Evolutionary conservation across 768 basidiomycete species (phyloP), one percentile per base, ranked within the genome.

Genomic region (Tricholoma terreum): DNA sequence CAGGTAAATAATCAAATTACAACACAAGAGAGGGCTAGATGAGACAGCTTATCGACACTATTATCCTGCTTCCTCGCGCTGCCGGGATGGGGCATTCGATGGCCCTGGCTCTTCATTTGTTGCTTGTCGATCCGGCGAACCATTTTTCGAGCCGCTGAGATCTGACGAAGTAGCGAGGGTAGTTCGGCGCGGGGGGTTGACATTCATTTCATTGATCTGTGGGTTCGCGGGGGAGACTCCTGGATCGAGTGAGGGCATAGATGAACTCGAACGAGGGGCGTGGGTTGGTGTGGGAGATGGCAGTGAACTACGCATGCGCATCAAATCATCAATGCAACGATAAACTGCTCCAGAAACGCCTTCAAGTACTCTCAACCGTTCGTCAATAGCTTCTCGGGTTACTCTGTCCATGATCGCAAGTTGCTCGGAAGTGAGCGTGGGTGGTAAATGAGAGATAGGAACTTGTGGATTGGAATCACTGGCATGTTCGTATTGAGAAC

Each of bases 381-480:
- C 92, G 61, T 94, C 91, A 50, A 97, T 89, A 6, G 89, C 88
- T 61, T 90, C 89, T 54, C 90, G 77, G 24, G 90, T 92, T 36
- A 87, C 67, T 24, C 64, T 73, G 60, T 93, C 90, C 71, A 93
- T 73, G 17, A 77, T 71, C 15, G 79, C 74, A 11, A 94, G 75
- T 63, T 92, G 89, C 38, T 82, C 81, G 14, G 84, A 83, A 5
- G 79, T 84, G 55, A 84, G 64, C 33, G 73, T 74, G 9, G 77
- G 68, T 19, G 84, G 84, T 30, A 83, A 68, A 51, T 73, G 73
- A 45, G 70, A 62, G 48, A 67, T 52, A 33, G 63, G 60, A 35
- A 59, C 22, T 46, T 59, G 11, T 33, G 40, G 1, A 17, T 46
- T 17, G 10, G 34, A 43, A 30, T 30, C 12, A n/a, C 22, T 6